Base-by-base conservation (phyloP, 495 filamentous ascomycete genomes). In the Articulospora tetracladia region DNA sequence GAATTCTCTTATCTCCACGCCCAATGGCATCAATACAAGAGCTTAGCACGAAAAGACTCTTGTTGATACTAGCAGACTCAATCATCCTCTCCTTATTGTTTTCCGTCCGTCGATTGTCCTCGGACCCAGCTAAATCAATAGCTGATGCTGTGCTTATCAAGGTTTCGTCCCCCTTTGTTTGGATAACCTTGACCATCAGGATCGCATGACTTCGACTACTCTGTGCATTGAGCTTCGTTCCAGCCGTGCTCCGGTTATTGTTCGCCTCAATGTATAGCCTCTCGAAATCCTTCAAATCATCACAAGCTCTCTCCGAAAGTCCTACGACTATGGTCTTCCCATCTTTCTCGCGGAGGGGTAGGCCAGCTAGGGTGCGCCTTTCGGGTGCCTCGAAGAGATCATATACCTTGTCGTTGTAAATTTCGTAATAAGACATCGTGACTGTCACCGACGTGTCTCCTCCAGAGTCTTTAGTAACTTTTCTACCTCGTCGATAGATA, bases 31-130 rank as follows among this genome's bases (percentile, higher is more conserved):
- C 94, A 47, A 98, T 92, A 67, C 94, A 98, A 70, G 97, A 92
- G 23, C 91, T 91, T 27, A 98, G 76, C 28, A 96, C 92, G 66
- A 98, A 98, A 12, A 98, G 79, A 62, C 88, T 93, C 76, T 97
- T 98, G 79, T 98, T 98, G 77, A 98, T 98, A 69, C 91, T 95
- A 1, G 93, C 91, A n/a, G 92, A 96, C 71, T 98, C 94, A 1
- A 95, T 81, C 77, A 98, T 81, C 15, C 94, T 79, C 68, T 97
- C 92, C 73, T 94, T 95, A 61, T 87, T 91, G 73, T 98, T 98
- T 32, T 96, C 92, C 0, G 94, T 98, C 32, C 94, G 75, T 24
- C 94, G 79, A 70, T 98, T 98, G 69, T 98, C 94, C 72, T 98
- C 94, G 13, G 92, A 96, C 11, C 94, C 94, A 50, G 94, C 94